phyloP scores from a whole-genome alignment of 2,329 filamentous ascomycete species.

The Fusarium palustre region DNA sequence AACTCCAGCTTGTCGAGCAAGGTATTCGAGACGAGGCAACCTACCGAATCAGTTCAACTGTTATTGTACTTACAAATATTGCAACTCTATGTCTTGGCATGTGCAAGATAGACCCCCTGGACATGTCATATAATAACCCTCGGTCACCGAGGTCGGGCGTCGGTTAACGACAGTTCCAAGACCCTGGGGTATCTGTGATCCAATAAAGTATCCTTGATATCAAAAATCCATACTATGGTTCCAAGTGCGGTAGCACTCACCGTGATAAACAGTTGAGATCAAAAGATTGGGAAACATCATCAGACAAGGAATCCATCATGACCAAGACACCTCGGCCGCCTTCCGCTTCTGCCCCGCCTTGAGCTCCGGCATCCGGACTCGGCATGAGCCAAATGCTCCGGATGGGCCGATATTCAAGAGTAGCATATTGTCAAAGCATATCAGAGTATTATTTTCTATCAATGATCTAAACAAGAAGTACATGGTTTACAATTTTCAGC shows the following conservation, averaged over 20 bases:
- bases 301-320: not conserved
- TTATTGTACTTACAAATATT: not conserved
- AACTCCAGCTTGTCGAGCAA: not conserved
- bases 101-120: conserved; percentile 5
- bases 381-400: conserved; percentile 32
- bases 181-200: conserved; percentile 7
- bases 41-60: not conserved
- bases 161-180: conserved; percentile 33
- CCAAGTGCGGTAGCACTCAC: conserved; percentile 1
- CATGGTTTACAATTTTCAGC: not conserved
- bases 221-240: not conserved
- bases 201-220: conserved; percentile 25
- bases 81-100: conserved; percentile 19
- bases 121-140: conserved; percentile 4
- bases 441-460: too few relatives aligned
- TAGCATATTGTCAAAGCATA: too few relatives aligned
- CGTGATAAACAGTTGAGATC: not conserved
- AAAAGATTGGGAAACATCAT: not conserved
- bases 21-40: not conserved
- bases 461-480: not conserved
- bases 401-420: conserved; percentile 25
- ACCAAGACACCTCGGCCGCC: conserved; percentile 15
- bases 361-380: conserved; percentile 37
- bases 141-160: conserved; percentile 42
- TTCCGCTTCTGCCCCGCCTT: conserved; percentile 32